Percentiles rank a stretch among this genome's conserved stretches.
Evolutionary conservation across 1,284 basidiomycete species (phyloP).

Genomic region (Violaceomyces palustris): DNA sequence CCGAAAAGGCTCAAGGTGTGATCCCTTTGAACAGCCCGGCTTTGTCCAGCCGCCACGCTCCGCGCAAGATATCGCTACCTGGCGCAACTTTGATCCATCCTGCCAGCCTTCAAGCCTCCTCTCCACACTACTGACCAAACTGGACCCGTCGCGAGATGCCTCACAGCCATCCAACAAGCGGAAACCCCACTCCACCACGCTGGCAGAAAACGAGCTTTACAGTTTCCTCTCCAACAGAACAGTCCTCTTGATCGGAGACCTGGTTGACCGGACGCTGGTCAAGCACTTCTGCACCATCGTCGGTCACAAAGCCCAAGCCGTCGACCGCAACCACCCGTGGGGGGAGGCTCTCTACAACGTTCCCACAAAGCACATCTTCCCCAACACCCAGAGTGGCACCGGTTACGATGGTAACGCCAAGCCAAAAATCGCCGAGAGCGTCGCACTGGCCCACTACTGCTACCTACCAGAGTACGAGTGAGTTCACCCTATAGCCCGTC

Average conservation of each 20-base stretch:
- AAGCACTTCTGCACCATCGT: slow-evolving; percentile 53
- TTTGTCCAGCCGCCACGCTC: slow-evolving; percentile 31
- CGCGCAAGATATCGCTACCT: slow-evolving; percentile 25
- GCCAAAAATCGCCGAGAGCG: slow-evolving; percentile 21
- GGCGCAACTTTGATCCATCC: slow-evolving; percentile 32
- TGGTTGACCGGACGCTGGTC: slow-evolving; percentile 52
- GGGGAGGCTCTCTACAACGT: slow-evolving; percentile 32
- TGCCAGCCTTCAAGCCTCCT: slow-evolving; percentile 24
- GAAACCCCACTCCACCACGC: neutral
- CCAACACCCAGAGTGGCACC: slow-evolving; percentile 8
- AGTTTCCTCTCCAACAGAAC: slow-evolving; percentile 51
- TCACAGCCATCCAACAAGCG: neutral
- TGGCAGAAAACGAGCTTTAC: slow-evolving; percentile 30
- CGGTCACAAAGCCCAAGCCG: slow-evolving; percentile 44
- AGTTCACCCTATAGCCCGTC: too few relatives aligned
- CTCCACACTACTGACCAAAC: slow-evolving; percentile 19
- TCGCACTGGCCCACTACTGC: slow-evolving; percentile 53
- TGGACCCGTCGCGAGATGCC: slow-evolving; percentile 7
- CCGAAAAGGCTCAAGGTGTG: too few relatives aligned
- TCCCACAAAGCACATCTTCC: slow-evolving; percentile 21
- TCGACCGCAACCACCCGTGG: slow-evolving; percentile 50
- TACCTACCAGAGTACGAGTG: slow-evolving; percentile 53
- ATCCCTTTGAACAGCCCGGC: slow-evolving; percentile 34
- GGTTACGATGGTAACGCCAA: neutral
- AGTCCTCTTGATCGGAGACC: slow-evolving; percentile 53